Conservation (phyloP, 2,329 filamentous ascomycete genomes). For the Alternaria viburni region DNA sequence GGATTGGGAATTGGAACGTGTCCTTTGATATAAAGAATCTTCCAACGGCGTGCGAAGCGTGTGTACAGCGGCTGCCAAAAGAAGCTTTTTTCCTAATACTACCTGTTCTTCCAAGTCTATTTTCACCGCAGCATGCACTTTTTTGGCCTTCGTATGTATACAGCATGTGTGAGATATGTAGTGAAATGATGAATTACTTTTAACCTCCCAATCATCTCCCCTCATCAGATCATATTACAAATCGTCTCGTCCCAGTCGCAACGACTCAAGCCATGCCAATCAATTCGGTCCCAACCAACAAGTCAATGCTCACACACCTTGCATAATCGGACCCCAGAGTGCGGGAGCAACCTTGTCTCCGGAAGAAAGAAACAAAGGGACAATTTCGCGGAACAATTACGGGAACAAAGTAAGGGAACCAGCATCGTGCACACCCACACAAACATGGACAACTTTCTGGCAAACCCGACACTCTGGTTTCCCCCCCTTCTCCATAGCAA, state of each 20-base stretch:
- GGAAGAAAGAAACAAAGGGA: not conserved
- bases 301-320: not conserved
- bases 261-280: not conserved
- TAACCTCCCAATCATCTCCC: not conserved
- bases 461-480: not conserved
- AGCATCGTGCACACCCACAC: not conserved
- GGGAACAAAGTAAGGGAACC: not conserved
- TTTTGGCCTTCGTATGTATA: conserved; percentile 10
- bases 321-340: not conserved
- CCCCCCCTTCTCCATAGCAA: not conserved
- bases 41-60: conserved; percentile 1
- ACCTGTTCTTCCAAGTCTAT: conserved; percentile 5
- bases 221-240: not conserved
- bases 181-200: conserved; percentile 20
- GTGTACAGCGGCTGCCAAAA: conserved; percentile 15
- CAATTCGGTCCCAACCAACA: not conserved
- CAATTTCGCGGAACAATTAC: not conserved
- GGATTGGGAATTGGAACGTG: conserved; percentile 17
- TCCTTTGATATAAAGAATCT: conserved; percentile 6
- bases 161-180: conserved; percentile 20
- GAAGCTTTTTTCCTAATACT: conserved; percentile 29
- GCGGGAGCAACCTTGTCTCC: not conserved
- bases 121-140: not conserved
- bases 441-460: not conserved
- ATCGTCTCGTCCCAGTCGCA: not conserved